Base-by-base conservation (phyloP, 208 protist species). In the Acanthamoeba sp. region DNA sequence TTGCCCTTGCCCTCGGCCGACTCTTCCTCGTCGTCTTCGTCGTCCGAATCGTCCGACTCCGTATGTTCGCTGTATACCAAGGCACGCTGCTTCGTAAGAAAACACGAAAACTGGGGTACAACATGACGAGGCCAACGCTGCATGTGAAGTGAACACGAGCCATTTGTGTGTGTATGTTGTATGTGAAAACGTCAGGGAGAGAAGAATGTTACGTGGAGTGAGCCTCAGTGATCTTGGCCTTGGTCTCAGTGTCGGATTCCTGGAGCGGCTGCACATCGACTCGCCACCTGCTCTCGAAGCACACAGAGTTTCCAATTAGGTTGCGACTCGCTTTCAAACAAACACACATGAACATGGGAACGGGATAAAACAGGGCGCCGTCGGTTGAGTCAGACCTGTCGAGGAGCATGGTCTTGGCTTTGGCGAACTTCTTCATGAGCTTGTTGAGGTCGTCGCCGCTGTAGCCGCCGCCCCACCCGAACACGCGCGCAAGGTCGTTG, bases 401-500 rank as follows among this genome's bases (percentile, higher is more conserved):
- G n/a, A 85, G 48, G 29, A 85, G 76, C 42, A 85, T 52, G 22
- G 29, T 0, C 45, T 85, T 85, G 45, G 76, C 76, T 18, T 85
- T 27, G 16, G 76, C 76, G 45, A 85, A 85, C 52, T 64, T 91
- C 32, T 71, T 66, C 59, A 91, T 91, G 27, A 73, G 34, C 52
- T 66, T 71, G 29, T 20, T 71, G 22, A 85, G 42, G 76, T 85
- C 48, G 4, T 85, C 76, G 45, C 76, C 76, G 76, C 76, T 85
- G 76, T 85, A 91, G 48, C 84, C 76, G 16, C 85, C 57, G 36
- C 85, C 85, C 85, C 85, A 91, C 29, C 85, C 85, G 38, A 91
- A 91, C 85, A 76, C 85, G 57, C 85, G 52, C 7, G 85, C 85
- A 2, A 91, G 57, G 59, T 91, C 85, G 32, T 91, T 91, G 16